phyloP scores from a whole-genome alignment of 1,284 basidiomycete genomes.

The Veloboletus limbatus region DNA sequence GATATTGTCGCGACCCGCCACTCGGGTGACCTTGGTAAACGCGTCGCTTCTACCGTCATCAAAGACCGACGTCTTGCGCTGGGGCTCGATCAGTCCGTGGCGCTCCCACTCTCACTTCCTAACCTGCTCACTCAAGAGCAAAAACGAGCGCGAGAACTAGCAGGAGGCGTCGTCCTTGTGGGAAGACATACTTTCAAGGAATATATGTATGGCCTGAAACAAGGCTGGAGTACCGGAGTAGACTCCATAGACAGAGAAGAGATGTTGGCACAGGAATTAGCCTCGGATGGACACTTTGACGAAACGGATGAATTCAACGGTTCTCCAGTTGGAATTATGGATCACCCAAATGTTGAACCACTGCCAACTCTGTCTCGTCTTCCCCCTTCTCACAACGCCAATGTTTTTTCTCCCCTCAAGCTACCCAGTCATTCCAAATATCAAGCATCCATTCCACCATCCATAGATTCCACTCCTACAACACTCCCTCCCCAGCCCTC shows the following conservation, averaged over 20 bases:
- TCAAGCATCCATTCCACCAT: slow-evolving; percentile 10
- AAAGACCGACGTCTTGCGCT: slow-evolving; percentile 58
- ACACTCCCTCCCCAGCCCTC: slow-evolving; percentile 78
- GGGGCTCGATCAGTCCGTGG: slow-evolving; percentile 57
- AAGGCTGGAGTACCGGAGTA: slow-evolving; percentile 82
- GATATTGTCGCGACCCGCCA: slow-evolving; percentile 79
- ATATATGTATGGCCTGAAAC: slow-evolving; percentile 82
- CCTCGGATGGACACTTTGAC: slow-evolving; percentile 77
- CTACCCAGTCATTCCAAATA: slow-evolving; percentile 25
- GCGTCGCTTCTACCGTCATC: slow-evolving; percentile 72
- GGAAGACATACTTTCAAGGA: slow-evolving; percentile 94
- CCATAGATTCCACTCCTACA: slow-evolving; percentile 40
- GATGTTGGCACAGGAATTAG: slow-evolving; percentile 63
- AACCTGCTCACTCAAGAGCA: slow-evolving; percentile 57
- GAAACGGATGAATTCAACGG: slow-evolving; percentile 45
- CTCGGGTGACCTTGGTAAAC: slow-evolving; percentile 80
- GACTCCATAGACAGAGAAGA: slow-evolving; percentile 76
- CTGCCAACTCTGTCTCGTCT: slow-evolving; percentile 42
- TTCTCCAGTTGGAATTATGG: slow-evolving; percentile 26
- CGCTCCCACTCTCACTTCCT: slow-evolving; percentile 49
- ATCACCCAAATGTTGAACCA: slow-evolving; percentile 35
- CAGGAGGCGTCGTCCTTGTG: slow-evolving; percentile 84
- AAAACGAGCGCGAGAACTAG: slow-evolving; percentile 61
- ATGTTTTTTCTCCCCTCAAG: slow-evolving; percentile 43
- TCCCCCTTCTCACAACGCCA: slow-evolving; percentile 37